phyloP scores from a whole-genome alignment of 1,139 yeast species.

The Blastobotrys petasosporus region DNA sequence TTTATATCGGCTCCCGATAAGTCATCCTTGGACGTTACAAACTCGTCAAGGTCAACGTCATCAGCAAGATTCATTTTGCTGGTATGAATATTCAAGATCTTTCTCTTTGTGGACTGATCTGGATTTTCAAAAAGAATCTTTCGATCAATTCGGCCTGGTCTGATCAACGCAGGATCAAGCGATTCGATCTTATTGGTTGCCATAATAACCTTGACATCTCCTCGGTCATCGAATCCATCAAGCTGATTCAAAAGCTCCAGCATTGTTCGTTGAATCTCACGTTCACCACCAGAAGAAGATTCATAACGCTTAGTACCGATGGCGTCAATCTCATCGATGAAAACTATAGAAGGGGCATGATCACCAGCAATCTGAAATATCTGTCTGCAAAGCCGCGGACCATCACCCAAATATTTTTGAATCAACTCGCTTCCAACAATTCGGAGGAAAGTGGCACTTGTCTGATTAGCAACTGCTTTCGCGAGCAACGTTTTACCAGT shows the following conservation, averaged over 20 bases:
- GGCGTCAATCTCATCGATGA: constrained; percentile 98
- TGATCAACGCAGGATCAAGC: constrained; percentile 92
- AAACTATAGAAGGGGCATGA: constrained; percentile 95
- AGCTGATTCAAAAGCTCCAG: constrained; percentile 91
- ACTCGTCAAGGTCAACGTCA: constrained; percentile 85
- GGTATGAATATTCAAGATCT: constrained; percentile 89
- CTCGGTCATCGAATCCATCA: constrained; percentile 97
- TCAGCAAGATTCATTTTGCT: constrained; percentile 85
- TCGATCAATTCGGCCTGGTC: constrained; percentile 98
- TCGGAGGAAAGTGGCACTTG: constrained; percentile 92
- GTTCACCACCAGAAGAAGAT: constrained; percentile 93
- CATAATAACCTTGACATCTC: constrained; percentile 98
- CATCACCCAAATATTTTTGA: constrained; percentile 96
- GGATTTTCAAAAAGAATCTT: constrained; percentile 96
- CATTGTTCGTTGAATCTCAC: constrained; percentile 98
- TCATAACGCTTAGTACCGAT: constrained; percentile 97
- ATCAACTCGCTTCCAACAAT: constrained; percentile 96
- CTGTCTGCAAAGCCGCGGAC: constrained; percentile 91
- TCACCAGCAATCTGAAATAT: constrained; percentile 96
- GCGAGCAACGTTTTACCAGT: constrained; percentile 97
- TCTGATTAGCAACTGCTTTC: constrained; percentile 97
- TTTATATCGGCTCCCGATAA: constrained; percentile 97
- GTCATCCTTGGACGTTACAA: constrained; percentile 90
- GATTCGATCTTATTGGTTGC: constrained; percentile 96
- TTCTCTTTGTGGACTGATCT: constrained; percentile 85